Conservation (phyloP, 805 yeast genomes). For the Zygotorulaspora florentina region DNA sequence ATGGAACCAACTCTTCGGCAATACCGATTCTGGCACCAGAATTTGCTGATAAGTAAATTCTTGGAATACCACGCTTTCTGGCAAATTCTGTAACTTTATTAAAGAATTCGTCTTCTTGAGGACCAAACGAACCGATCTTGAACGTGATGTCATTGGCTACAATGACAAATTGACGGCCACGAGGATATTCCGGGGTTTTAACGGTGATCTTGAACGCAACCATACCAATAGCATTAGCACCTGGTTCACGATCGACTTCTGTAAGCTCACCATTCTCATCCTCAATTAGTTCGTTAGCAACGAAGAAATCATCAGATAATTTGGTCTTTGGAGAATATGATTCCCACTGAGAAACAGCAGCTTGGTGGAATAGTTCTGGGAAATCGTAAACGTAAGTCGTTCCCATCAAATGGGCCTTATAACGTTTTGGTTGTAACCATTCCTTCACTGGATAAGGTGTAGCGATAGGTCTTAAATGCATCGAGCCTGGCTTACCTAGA, state of each 20-base stretch:
- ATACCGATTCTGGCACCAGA: constrained; percentile 99
- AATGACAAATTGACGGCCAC: constrained; percentile 88
- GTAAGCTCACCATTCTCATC: constrained; percentile 76
- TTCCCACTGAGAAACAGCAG: constrained; percentile 82
- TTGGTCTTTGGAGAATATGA: constrained; percentile 50
- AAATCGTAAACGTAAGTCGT: constrained; percentile 97
- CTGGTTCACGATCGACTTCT: constrained; percentile 92
- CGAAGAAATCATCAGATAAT: constrained; percentile 62
- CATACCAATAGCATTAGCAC: constrained; percentile 95
- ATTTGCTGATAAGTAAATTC: constrained; percentile 94
- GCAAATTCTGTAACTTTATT: constrained; percentile 90
- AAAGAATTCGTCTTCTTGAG: constrained; percentile 89
- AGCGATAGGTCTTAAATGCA: constrained; percentile 94
- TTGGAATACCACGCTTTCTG: constrained; percentile 85
- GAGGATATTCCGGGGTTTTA: constrained; percentile 95
- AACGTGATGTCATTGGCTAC: constrained; percentile 96
- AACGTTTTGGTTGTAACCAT: constrained; percentile 97
- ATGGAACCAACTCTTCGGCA: constrained; percentile 91
- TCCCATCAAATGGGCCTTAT: constrained; percentile 97
- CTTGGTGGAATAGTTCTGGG: constrained; percentile 98
- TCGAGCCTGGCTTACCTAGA: constrained; percentile 88
- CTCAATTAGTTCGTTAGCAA: constrained; percentile 73
- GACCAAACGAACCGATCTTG: constrained; percentile 98
- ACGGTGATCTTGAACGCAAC: constrained; percentile 89
- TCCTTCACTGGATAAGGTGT: constrained; percentile 98